Evolutionary conservation across 495 filamentous ascomycete genomes (phyloP), one percentile per base, ranked within the genome.

Genomic region (Hyaloscypha variabilis): DNA sequence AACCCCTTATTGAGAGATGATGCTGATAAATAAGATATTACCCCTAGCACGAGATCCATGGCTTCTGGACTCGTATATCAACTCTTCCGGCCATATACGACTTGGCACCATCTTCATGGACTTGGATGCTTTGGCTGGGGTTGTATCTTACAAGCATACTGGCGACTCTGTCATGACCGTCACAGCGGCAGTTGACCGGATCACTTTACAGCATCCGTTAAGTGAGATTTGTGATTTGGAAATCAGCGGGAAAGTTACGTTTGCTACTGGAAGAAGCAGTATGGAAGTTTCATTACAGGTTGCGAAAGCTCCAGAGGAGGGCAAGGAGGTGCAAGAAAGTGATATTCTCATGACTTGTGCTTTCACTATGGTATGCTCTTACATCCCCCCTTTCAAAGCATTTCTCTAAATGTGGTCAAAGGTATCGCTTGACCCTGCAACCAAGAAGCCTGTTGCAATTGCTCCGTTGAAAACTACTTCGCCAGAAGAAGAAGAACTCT

Each of bases 251-350:
- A 87, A 90, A 67, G 91, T 94, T 24, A 91, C 90, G 0, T 94
- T 92, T 77, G 88, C 90, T 0, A 91, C 91, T 2, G 92, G 92
- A 0, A 82, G 88, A 58, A 91, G 87, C 39, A 92, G 89, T 73
- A 91, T 94, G 82, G 92, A 94, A 67, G 84, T 96, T 21, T 90
- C 90, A 0, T 77, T 91, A 36, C 89, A 92, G 73, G 90, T 93
- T 13, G 84, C 88, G 10, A 89, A 89, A 74, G 86, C 74, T 11
- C 81, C 84, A 0, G 73, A 77, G 46, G 77, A 83, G 36, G 90
- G 87, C 6, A 76, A 87, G 66, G 71, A 78, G 23, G 80, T 82
- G n/a, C 83, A 81, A 67, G 81, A 85, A 0, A 87, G 90, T 49
- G 91, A 93, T 75, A 78, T 93, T 6, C 68, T 94, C 63, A 84